Percentiles rank a stretch among this genome's conserved stretches.
Evolutionary conservation across 305 asterid genomes (phyloP).

Genomic region (Euphrasia arctica): DNA sequence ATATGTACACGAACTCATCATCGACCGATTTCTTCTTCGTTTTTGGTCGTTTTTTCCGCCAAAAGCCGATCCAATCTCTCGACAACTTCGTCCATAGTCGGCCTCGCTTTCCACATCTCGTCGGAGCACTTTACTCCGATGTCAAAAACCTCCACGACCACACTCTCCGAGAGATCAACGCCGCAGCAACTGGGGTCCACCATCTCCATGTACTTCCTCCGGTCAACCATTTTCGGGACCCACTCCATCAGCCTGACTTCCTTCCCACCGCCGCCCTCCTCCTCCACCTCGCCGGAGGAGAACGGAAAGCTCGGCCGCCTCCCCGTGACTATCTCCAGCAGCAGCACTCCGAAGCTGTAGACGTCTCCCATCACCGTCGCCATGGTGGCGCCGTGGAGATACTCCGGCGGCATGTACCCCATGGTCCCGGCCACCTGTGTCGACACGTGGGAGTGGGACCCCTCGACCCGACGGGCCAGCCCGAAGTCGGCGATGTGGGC

Average conservation of each 20-base stretch:
- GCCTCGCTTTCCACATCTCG: conserved; percentile 47
- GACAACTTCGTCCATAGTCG: conserved; percentile 54
- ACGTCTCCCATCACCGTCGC: conserved; percentile 65
- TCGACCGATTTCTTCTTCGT: too few relatives aligned
- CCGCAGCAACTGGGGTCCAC: conserved; percentile 39
- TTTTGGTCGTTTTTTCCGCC: neutral
- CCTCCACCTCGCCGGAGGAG: neutral
- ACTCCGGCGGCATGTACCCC: conserved; percentile 96
- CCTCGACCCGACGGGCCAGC: conserved; percentile 60
- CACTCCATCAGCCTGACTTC: conserved; percentile 66
- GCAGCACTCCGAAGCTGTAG: conserved; percentile 72
- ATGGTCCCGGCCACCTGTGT: conserved; percentile 89
- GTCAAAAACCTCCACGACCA: conserved; percentile 44
- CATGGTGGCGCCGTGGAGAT: conserved; percentile 50
- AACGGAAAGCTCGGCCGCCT: conserved; percentile 71
- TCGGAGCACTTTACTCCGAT: conserved; percentile 54
- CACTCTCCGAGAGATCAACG: conserved; percentile 29
- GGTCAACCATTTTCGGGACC: conserved; percentile 43
- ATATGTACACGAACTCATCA: too few relatives aligned
- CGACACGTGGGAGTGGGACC: conserved; percentile 67
- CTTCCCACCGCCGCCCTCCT: conserved; percentile 55
- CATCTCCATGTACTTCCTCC: conserved; percentile 51
- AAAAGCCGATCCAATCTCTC: conserved; percentile 39
- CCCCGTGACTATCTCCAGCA: conserved; percentile 62
- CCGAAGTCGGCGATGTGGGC: conserved; percentile 91